These are phyloP conservation scores for Cadophora sp. DNA, from an alignment of 2,329 filamentous ascomycete species.

Conservation along the genomic window DNA sequence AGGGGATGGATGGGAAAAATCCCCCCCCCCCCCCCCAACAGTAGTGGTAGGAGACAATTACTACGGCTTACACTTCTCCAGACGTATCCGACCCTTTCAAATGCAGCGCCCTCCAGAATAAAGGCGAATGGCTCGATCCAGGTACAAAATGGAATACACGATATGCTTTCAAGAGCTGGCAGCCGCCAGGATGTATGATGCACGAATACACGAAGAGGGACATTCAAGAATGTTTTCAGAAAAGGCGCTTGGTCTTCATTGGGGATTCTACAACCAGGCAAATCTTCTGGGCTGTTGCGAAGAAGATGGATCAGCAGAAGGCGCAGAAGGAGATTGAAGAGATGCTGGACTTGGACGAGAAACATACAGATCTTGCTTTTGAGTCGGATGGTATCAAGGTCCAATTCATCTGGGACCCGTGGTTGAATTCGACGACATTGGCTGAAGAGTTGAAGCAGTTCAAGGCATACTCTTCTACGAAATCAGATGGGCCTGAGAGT, in stretches of 20 bases:
- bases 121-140: constrained; percentile 57
- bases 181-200: constrained; percentile 65
- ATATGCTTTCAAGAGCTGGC: constrained; percentile 57
- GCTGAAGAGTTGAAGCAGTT: constrained; percentile 51
- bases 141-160: constrained; percentile 40
- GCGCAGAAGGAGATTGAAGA: constrained; percentile 48
- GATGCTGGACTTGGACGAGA: constrained; percentile 46
- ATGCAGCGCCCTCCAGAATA: constrained; percentile 57
- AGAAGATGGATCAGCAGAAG: constrained; percentile 53
- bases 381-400: constrained; percentile 54
- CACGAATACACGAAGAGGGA: constrained; percentile 60
- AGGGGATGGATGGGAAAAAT: no score
- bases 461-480: constrained; percentile 36
- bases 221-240: constrained; percentile 58
- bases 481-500: constrained; percentile 38
- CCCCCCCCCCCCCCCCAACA: neutral
- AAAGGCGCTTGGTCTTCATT: constrained; percentile 61
- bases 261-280: constrained; percentile 67
- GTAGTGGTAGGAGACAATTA: neutral
- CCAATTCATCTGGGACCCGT: constrained; percentile 69
- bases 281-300: constrained; percentile 63
- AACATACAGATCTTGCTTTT: constrained; percentile 55
- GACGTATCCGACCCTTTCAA: constrained; percentile 56
- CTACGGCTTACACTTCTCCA: constrained; percentile 27
- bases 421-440: constrained; percentile 58